A percentile compares a stretch with the other conserved stretches of the same genome.
Conservation (phyloP, 345 rosid genomes). For the Populus nigra region DNA sequence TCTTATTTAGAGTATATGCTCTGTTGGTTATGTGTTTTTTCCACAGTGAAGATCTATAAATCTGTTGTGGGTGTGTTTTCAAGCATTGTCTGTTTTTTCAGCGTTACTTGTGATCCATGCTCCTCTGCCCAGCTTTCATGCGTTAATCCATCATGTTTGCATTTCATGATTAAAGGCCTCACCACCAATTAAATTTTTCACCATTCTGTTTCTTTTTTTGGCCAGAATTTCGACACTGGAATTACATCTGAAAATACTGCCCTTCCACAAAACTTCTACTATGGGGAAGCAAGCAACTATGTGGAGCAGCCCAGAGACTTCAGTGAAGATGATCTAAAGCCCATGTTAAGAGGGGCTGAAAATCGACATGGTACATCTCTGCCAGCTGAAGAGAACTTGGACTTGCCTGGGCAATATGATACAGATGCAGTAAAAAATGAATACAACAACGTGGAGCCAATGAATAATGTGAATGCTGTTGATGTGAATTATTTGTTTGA, state of each 20-base stretch:
- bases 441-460: conserved; percentile 33
- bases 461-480: conserved; percentile 32
- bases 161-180: not conserved
- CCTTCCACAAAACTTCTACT: conserved; percentile 40
- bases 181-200: not conserved
- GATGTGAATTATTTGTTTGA: conserved; percentile 35
- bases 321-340: conserved; percentile 50
- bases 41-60: not conserved
- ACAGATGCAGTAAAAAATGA: conserved; percentile 44
- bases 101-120: not conserved
- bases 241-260: conserved; percentile 42
- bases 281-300: conserved; percentile 58
- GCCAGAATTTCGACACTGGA: conserved; percentile 41
- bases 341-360: conserved; percentile 31
- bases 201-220: not conserved
- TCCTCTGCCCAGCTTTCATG: not conserved
- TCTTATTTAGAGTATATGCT: not conserved
- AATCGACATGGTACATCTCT: conserved; percentile 23
- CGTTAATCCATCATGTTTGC: not conserved
- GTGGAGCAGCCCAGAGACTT: conserved; percentile 36
- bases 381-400: conserved; percentile 36
- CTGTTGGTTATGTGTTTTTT: not conserved
- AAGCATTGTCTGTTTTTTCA: not conserved
- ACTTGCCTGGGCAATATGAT: conserved; percentile 38
- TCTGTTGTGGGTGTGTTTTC: not conserved